Percentiles rank a stretch among this genome's conserved stretches.
Evolutionary conservation across 805 yeast genomes (phyloP).

Genomic region (Myxozyma sirexii): DNA sequence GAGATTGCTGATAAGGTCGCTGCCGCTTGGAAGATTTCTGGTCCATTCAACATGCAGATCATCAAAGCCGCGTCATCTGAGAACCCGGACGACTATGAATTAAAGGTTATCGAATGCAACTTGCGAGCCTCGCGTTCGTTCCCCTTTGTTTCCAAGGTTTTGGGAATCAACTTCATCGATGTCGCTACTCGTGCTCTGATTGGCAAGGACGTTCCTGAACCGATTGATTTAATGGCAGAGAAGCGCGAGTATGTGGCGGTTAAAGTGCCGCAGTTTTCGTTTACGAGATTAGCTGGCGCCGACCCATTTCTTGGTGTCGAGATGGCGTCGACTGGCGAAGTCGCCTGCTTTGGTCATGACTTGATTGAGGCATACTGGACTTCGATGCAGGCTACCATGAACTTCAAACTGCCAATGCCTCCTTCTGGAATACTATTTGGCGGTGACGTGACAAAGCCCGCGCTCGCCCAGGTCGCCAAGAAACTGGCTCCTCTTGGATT

Average conservation of each 20-base stretch:
- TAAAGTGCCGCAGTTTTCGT: slow-evolving; percentile 97
- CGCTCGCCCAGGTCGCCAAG: slow-evolving; percentile 72
- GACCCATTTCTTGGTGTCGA: slow-evolving; percentile 99
- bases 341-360: slow-evolving; percentile 92
- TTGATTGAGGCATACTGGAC: slow-evolving; percentile 95
- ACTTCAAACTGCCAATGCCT: slow-evolving; percentile 90
- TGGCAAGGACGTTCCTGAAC: slow-evolving; percentile 68
- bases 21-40: slow-evolving; percentile 90
- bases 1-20: slow-evolving; percentile 93
- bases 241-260: slow-evolving; percentile 85
- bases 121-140: slow-evolving; percentile 98
- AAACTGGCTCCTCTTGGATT: slow-evolving; percentile 74
- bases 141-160: slow-evolving; percentile 97
- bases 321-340: slow-evolving; percentile 99
- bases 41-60: slow-evolving; percentile 98
- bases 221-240: slow-evolving; percentile 76
- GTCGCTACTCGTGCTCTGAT: slow-evolving; percentile 88
- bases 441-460: slow-evolving; percentile 78
- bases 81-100: slow-evolving; percentile 58
- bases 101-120: slow-evolving; percentile 98
- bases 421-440: slow-evolving; percentile 90
- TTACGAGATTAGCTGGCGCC: slow-evolving; percentile 98
- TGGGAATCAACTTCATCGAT: slow-evolving; percentile 92
- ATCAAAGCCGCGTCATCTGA: slow-evolving; percentile 73
- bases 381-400: slow-evolving; percentile 94